These are phyloP conservation scores for Blastobotrys serpentis DNA, from an alignment of 1,139 yeast genomes.

Conservation along the genomic window DNA sequence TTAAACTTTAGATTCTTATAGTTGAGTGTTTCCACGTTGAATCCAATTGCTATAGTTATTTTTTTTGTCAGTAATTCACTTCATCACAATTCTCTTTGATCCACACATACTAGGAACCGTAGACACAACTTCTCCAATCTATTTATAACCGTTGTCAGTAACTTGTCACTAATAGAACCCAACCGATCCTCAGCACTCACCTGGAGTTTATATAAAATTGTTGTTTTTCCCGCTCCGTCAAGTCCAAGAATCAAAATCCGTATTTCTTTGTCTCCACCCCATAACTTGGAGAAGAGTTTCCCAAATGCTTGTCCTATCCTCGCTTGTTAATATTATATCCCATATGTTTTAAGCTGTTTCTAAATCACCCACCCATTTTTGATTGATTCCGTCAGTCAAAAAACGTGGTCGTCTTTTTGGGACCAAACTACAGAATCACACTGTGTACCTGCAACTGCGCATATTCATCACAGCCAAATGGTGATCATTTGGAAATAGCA, in stretches of 20 bases:
- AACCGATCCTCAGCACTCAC: no score
- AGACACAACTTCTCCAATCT: slow-evolving; percentile 86
- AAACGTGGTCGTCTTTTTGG: neutral
- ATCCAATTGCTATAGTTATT: slow-evolving; percentile 80
- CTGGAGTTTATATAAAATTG: slow-evolving; percentile 86
- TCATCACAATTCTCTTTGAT: slow-evolving; percentile 12
- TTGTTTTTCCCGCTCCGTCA: slow-evolving; percentile 98
- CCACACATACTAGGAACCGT: slow-evolving; percentile 67
- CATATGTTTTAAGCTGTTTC: neutral
- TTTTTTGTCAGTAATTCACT: neutral
- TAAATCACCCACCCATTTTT: neutral
- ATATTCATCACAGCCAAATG: no score
- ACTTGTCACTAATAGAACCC: no score
- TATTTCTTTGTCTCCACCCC: slow-evolving; percentile 90
- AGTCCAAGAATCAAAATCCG: slow-evolving; percentile 88
- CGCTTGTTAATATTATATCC: neutral
- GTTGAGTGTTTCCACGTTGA: slow-evolving; percentile 90
- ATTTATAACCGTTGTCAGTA: no score
- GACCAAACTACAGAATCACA: neutral
- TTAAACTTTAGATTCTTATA: slow-evolving; percentile 90
- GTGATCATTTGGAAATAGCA: no score
- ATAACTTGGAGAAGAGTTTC: slow-evolving; percentile 76
- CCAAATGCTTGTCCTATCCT: slow-evolving; percentile 48
- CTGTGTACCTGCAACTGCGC: no score
- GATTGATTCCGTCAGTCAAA: neutral